phyloP scores from a whole-genome alignment of 768 basidiomycete species.

The Pisolithus sp. region DNA sequence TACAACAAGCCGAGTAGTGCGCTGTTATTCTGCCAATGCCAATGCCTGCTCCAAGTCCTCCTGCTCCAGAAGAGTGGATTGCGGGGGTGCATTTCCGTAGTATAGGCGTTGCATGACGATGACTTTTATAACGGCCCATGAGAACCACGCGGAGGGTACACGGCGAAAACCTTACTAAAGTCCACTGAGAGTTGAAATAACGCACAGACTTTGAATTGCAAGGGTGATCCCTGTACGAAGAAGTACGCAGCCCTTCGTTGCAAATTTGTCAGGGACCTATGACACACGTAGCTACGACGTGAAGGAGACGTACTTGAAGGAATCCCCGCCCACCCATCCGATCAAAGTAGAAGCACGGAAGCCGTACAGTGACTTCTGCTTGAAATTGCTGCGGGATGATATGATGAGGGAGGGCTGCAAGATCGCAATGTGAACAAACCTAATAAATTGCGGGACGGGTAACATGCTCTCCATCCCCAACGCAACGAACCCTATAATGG shows the following conservation, averaged over 20 bases:
- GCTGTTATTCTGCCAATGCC: conserved; percentile 55
- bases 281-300: conserved; percentile 1
- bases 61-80: conserved; percentile 40
- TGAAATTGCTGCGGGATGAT: conserved; percentile 55
- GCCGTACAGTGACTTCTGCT: conserved; percentile 73
- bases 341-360: conserved; percentile 77
- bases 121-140: conserved; percentile 34
- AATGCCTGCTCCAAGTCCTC: conserved; percentile 71
- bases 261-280: conserved; percentile 13
- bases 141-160: conserved; percentile 3
- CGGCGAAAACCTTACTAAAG: conserved; percentile 43
- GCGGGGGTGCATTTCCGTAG: conserved; percentile 68
- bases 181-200: conserved; percentile 81
- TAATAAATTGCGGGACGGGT: conserved; percentile 80
- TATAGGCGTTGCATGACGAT: conserved; percentile 69
- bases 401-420: conserved; percentile 15
- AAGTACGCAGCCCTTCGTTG: conserved; percentile 65
- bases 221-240: conserved; percentile 61
- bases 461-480: conserved; percentile 80
- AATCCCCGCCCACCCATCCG: conserved; percentile 80
- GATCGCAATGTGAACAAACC: conserved; percentile 34
- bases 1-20: not conserved
- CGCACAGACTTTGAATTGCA: conserved; percentile 80
- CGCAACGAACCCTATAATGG: conserved; percentile 66
- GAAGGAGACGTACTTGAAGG: conserved; percentile 60